Conservation (phyloP, 2,329 filamentous ascomycete genomes). For the Talaromyces atroroseus region DNA sequence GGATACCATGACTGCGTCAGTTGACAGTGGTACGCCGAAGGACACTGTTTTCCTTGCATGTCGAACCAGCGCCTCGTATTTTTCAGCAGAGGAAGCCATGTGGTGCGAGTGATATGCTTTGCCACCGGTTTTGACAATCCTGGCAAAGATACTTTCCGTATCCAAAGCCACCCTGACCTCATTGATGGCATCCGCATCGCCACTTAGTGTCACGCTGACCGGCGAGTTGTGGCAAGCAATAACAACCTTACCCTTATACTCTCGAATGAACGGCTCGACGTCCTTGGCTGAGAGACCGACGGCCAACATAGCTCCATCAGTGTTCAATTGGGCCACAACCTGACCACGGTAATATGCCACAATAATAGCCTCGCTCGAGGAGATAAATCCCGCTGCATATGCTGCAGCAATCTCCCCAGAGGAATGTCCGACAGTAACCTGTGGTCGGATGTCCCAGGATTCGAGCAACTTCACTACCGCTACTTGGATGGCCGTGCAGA, state of each 20-base stretch:
- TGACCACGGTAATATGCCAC: no score
- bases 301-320: background rate
- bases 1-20: background rate
- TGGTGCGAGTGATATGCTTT: background rate
- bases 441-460: no score
- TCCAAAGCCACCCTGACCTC: background rate
- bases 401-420: no score
- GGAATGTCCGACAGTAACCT: no score
- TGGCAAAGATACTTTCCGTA: background rate
- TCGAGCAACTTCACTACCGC: no score
- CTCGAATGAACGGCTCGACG: background rate
- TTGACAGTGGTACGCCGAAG: background rate
- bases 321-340: no score
- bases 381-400: no score
- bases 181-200: background rate
- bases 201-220: background rate
- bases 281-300: background rate
- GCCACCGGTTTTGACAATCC: background rate
- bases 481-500: no score
- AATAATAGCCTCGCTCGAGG: no score
- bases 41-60: background rate
- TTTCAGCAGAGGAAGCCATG: background rate
- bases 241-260: background rate
- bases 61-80: background rate
- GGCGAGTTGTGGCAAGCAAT: conserved; percentile 3